phyloP scores from a whole-genome alignment of 1,284 basidiomycete species.

The Coniferiporia weirii region DNA sequence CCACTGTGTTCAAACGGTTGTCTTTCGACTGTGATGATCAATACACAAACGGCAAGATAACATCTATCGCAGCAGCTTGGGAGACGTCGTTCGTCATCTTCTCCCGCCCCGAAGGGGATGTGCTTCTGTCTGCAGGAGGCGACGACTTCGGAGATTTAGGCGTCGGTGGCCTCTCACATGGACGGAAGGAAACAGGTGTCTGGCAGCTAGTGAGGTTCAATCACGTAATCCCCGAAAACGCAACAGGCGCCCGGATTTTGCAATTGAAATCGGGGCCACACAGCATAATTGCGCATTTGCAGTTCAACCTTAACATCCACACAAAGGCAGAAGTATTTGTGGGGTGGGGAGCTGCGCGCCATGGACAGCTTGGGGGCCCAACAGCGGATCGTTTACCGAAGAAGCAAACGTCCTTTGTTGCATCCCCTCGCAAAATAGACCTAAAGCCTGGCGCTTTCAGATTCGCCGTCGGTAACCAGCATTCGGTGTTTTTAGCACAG shows the following conservation, averaged over 20 bases:
- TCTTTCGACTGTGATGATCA: constrained; percentile 33
- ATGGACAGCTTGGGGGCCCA: constrained; percentile 65
- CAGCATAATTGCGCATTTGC: constrained; percentile 54
- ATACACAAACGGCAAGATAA: constrained; percentile 34
- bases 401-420: constrained; percentile 26
- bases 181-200: constrained; percentile 14
- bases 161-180: constrained; percentile 30
- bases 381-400: constrained; percentile 11
- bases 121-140: constrained; percentile 74
- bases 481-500: constrained; percentile 52
- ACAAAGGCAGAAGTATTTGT: constrained; percentile 35
- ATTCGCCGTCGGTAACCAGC: constrained; percentile 63
- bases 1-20: constrained; percentile 44
- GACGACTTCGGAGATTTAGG: constrained; percentile 83
- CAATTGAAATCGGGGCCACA: constrained; percentile 53
- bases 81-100: constrained; percentile 75
- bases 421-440: constrained; percentile 33
- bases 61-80: constrained; percentile 65
- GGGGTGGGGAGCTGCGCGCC: constrained; percentile 81
- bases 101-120: constrained; percentile 41
- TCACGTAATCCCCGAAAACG: constrained; percentile 27
- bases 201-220: constrained; percentile 43
- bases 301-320: constrained; percentile 21
- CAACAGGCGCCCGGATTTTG: constrained; percentile 6
- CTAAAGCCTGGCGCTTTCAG: constrained; percentile 30